Percentiles rank a stretch among this genome's conserved stretches.
These are phyloP conservation scores for Nemania serpens DNA, from an alignment of 2,329 filamentous ascomycete species.

Conservation along the genomic window DNA sequence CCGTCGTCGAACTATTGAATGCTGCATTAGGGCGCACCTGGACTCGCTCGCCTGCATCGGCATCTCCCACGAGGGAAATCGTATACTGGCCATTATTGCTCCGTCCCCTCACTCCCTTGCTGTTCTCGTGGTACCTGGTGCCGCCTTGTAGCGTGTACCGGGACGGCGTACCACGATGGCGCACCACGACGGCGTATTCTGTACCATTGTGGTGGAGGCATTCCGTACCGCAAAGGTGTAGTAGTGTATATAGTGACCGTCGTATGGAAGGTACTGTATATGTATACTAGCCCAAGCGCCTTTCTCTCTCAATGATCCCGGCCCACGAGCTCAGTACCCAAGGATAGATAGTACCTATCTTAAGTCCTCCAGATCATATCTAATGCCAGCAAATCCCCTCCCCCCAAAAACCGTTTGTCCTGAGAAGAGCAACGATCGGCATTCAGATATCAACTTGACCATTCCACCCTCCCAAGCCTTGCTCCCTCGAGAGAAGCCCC, in stretches of 20 bases:
- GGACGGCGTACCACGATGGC: neutral
- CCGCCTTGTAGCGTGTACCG: neutral
- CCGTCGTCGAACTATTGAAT: conserved; percentile 33
- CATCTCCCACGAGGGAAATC: conserved; percentile 27
- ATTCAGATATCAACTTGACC: conserved; percentile 23
- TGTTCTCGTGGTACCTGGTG: neutral
- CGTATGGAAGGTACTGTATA: neutral
- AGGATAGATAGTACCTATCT: too few species aligned
- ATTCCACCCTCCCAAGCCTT: conserved; percentile 10
- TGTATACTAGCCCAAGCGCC: conserved; percentile 14
- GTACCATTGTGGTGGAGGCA: neutral
- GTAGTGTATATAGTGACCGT: conserved; percentile 13
- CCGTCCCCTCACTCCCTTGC: conserved; percentile 22
- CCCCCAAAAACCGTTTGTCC: conserved; percentile 7
- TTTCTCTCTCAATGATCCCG: conserved; percentile 3
- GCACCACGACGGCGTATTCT: neutral
- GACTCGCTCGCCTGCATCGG: conserved; percentile 28
- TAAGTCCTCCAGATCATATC: conserved; percentile 21
- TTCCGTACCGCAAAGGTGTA: neutral
- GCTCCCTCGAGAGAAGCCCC: neutral
- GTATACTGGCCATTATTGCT: conserved; percentile 14
- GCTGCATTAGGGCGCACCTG: conserved; percentile 32
- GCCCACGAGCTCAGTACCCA: conserved; percentile 19
- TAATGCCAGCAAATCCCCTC: conserved; percentile 29
- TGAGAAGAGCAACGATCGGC: conserved; percentile 28